These are phyloP conservation scores for Colletotrichum shisoi DNA, from an alignment of 2,329 filamentous ascomycete species.

Conservation along the genomic window DNA sequence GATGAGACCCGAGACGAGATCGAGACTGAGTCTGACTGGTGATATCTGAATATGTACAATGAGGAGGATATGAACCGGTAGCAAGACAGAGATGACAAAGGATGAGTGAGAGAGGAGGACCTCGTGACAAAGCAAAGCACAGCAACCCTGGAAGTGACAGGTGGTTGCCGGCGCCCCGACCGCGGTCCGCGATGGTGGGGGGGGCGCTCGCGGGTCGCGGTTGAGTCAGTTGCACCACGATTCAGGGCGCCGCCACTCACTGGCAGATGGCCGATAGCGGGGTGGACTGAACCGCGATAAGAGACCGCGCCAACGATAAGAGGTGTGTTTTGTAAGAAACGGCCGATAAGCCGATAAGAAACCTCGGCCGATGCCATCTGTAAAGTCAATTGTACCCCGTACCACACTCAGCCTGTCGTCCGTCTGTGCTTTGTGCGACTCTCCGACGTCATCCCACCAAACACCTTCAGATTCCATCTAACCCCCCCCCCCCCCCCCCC, in stretches of 20 bases:
- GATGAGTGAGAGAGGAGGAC: constrained; percentile 1
- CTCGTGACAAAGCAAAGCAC: constrained; percentile 12
- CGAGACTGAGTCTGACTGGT: not conserved
- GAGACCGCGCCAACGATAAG: constrained; percentile 15
- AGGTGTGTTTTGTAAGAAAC: not conserved
- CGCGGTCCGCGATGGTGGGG: constrained; percentile 17
- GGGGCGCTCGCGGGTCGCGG: constrained; percentile 21
- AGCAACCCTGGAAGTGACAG: not conserved
- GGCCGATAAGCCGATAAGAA: constrained; percentile 9
- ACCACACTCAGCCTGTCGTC: not conserved
- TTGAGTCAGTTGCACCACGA: constrained; percentile 26
- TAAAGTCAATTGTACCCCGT: constrained; percentile 13
- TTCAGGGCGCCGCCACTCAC: constrained; percentile 5
- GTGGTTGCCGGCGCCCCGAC: constrained; percentile 15
- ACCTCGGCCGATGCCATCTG: constrained; percentile 2
- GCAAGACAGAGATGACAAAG: not conserved
- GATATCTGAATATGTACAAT: constrained; percentile 3
- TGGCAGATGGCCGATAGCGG: constrained; percentile 20
- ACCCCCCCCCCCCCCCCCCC: not conserved
- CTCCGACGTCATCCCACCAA: constrained; percentile 30
- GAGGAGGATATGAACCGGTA: not conserved
- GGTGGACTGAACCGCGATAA: not conserved
- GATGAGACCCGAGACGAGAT: not conserved
- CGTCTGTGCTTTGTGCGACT: not conserved
- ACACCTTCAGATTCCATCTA: not conserved